Base-by-base conservation (phyloP, 2,329 filamentous ascomycete genomes). In the Xylaria polymorpha region DNA sequence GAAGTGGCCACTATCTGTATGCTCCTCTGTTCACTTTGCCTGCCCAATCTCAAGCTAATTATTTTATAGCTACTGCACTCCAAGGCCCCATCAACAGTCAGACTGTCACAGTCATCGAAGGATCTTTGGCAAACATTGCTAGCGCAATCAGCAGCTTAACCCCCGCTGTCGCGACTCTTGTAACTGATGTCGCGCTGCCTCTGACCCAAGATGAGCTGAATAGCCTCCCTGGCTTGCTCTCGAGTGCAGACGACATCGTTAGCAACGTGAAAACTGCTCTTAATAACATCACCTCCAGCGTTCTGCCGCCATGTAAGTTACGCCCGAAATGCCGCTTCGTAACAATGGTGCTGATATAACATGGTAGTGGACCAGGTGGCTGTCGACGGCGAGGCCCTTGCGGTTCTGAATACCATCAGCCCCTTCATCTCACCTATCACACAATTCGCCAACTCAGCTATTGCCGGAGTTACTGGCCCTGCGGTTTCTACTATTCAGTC, bases 1-100 rank as follows among this genome's bases (percentile, higher is more conserved):
- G 8, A 55, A 22, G n/a, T 37, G 32, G 51, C 32, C 2, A 55
- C 22, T 55, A 55, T 55, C 18, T 22, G 51, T 55, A 55, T 37
- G n/a, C 18, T n/a, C 10, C 5, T 14, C 18, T 20, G 7, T 20
- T 15, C 32, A 7, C 18, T 25, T 50, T n/a, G 7, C 48, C 7
- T 51, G 1, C 32, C 32, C 18, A 20, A 4, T 32, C 2, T 32
- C 14, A 2, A 37, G 18, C n/a, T 55, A 20, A 55, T 20, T 14
- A 4, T 37, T 55, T 37, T 7, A n/a, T 10, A 55, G 51, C 37
- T 1, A 39, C 8, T 37, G 29, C 32, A 37, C 18, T 55, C 32
- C 4, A 20, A 14, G 32, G 29, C 18, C 37, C 51, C 32, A 3
- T 55, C n/a, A 55, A 20, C 22, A 20, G 1, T 50, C 9, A 10